phyloP scores from a whole-genome alignment of 108 stramenopile species.

The Discostella stelligeroides region DNA sequence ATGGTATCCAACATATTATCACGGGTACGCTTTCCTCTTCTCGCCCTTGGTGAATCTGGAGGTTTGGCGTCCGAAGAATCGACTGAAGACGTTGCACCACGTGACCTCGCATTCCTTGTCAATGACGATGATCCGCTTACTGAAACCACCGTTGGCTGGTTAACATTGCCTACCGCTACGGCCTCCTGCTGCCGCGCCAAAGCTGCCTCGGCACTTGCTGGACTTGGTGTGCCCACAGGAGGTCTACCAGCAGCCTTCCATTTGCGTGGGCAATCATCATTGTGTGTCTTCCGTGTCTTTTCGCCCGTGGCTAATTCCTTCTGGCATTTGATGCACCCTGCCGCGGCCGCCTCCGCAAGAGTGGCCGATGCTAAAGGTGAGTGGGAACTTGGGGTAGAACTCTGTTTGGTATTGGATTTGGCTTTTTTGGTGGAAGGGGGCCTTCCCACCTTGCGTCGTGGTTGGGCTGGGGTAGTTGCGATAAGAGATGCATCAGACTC shows the following conservation, averaged over 20 bases:
- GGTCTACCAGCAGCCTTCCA: conserved; percentile 23
- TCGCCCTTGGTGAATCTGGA: neutral
- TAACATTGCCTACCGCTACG: neutral
- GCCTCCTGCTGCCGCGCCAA: conserved; percentile 14
- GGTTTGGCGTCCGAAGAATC: neutral
- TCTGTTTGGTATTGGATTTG: neutral
- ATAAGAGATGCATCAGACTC: neutral
- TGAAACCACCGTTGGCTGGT: too few relatives aligned
- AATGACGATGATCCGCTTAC: too few relatives aligned
- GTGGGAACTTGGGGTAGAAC: neutral
- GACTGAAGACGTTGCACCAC: neutral
- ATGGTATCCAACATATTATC: conserved; percentile 1
- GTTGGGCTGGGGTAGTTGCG: neutral
- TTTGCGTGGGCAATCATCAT: conserved; percentile 24
- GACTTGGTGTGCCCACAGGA: conserved; percentile 23
- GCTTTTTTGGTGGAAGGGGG: conserved; percentile 10
- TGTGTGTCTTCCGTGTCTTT: conserved; percentile 26
- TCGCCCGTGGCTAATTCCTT: conserved; percentile 23
- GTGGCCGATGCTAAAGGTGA: neutral
- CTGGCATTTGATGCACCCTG: conserved; percentile 24
- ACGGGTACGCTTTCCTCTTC: conserved; percentile 13
- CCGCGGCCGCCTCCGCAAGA: conserved; percentile 19
- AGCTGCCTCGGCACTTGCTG: conserved; percentile 20
- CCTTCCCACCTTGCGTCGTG: conserved; percentile 5
- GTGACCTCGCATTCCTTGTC: neutral